A percentile compares a stretch with the other conserved stretches of the same genome.
Conservation (phyloP, 2,329 filamentous ascomycete genomes). For the Calonectria hawksworthii region DNA sequence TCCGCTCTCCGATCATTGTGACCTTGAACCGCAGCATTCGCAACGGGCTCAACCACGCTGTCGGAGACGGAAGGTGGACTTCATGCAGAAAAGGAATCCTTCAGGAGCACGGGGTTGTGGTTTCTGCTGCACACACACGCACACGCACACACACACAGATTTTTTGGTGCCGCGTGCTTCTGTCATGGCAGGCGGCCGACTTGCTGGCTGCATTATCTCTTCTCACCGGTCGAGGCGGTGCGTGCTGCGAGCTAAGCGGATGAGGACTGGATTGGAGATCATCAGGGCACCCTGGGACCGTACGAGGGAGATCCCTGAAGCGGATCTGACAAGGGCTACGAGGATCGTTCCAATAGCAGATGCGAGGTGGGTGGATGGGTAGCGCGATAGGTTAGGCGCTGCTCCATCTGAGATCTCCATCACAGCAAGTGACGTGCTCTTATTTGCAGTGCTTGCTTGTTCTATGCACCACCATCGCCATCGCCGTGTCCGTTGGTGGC, state of each 20-base stretch:
- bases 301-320: not conserved
- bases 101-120: not conserved
- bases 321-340: not conserved
- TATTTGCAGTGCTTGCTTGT: conserved; percentile 3
- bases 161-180: not conserved
- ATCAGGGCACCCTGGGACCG: not conserved
- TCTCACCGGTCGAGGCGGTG: conserved; percentile 7
- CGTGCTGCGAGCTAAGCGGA: not conserved
- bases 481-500: conserved; percentile 10
- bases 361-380: not conserved
- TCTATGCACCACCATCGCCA: not conserved
- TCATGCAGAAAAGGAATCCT: not conserved
- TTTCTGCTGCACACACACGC: not conserved
- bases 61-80: not conserved
- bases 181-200: not conserved
- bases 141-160: not conserved
- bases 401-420: conserved; percentile 5
- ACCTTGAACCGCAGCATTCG: conserved; percentile 6
- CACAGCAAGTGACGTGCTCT: not conserved
- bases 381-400: conserved; percentile 18
- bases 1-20: not conserved
- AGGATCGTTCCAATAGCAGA: conserved; percentile 9
- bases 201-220: not conserved
- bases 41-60: not conserved
- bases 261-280: not conserved